These are phyloP conservation scores for Salix viminalis DNA, from an alignment of 345 rosid genomes.

Conservation along the genomic window DNA sequence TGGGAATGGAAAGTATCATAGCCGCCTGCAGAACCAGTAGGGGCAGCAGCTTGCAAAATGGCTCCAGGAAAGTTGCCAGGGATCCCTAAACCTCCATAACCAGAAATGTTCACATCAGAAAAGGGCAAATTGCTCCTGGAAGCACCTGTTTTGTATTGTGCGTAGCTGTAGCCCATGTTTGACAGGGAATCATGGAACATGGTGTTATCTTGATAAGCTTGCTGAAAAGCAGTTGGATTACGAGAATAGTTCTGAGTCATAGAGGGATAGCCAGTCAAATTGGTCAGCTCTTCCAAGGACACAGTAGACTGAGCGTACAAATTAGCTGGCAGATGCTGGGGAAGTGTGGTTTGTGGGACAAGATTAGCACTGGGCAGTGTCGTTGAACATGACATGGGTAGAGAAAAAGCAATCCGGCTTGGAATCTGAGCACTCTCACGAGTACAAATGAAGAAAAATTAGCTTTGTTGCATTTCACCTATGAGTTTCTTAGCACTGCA, in stretches of 20 bases:
- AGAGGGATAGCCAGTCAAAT: conserved; percentile 15
- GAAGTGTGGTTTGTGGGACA: conserved; percentile 6
- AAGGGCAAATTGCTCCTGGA: conserved; percentile 21
- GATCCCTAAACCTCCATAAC: conserved; percentile 26
- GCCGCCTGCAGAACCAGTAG: conserved; percentile 12
- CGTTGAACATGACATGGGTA: conserved; percentile 14
- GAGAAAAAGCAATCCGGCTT: conserved; percentile 18
- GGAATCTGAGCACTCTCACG: conserved; percentile 19
- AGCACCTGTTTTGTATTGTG: conserved; percentile 9
- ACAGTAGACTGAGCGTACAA: conserved; percentile 16
- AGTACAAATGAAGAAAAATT: not conserved
- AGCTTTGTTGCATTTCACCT: not conserved
- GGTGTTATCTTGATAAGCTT: conserved; percentile 17
- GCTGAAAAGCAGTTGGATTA: conserved; percentile 25
- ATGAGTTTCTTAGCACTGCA: not conserved
- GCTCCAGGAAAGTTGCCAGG: conserved; percentile 19
- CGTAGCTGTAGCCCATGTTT: conserved; percentile 20
- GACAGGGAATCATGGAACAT: conserved; percentile 23
- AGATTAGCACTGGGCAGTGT: conserved; percentile 11
- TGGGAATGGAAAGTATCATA: conserved; percentile 19
- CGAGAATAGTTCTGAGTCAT: conserved; percentile 19
- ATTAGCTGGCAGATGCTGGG: conserved; percentile 15
- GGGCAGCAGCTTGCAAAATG: conserved; percentile 18
- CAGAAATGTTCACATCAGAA: conserved; percentile 13
- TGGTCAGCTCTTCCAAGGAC: conserved; percentile 10